These are phyloP conservation scores for Asclepias syriaca DNA, from an alignment of 257 asterid species.

Conservation along the genomic window DNA sequence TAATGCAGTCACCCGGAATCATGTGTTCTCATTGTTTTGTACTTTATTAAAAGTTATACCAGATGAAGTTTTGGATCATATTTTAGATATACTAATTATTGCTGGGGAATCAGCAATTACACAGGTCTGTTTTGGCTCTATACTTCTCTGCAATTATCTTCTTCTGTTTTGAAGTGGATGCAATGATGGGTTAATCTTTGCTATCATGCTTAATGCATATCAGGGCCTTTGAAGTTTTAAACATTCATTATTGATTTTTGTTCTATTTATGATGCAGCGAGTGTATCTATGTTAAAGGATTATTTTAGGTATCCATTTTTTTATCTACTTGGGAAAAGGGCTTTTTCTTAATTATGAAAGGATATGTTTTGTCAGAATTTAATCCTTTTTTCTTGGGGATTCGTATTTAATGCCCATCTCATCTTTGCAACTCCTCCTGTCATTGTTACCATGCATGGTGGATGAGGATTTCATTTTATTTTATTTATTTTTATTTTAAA, in stretches of 20 bases:
- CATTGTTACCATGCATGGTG: not conserved
- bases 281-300: not conserved
- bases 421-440: not conserved
- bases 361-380: not conserved
- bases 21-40: conserved; percentile 68
- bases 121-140: conserved; percentile 49
- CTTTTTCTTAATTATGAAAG: not conserved
- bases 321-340: not conserved
- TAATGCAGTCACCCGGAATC: conserved; percentile 65
- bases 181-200: not conserved
- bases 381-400: not conserved
- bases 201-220: no score
- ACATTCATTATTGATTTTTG: not conserved
- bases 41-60: conserved; percentile 68
- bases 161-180: not conserved
- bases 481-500: not conserved
- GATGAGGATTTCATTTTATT: not conserved
- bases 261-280: not conserved
- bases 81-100: conserved; percentile 56
- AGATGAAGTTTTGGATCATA: conserved; percentile 63
- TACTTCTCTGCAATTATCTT: conserved; percentile 1
- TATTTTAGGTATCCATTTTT: not conserved
- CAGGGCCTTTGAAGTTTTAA: not conserved
- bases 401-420: not conserved
- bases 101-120: conserved; percentile 67